A percentile compares a stretch with the other conserved stretches of the same genome.
phyloP scores from a whole-genome alignment of 1,284 basidiomycete species.

The Wallemia ichthyophaga region DNA sequence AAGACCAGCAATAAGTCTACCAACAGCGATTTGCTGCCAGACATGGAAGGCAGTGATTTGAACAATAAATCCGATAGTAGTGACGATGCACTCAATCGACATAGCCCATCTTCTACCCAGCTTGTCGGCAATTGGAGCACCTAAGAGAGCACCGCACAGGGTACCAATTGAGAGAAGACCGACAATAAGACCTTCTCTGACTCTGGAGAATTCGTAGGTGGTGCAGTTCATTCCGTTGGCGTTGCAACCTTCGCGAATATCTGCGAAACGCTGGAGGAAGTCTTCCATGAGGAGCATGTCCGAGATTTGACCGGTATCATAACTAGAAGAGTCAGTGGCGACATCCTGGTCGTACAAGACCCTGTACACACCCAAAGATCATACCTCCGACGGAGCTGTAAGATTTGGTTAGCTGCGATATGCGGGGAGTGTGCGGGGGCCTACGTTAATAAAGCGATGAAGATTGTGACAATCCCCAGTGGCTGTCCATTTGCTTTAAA shows the following conservation, averaged over 20 bases:
- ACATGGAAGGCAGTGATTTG: constrained; percentile 21
- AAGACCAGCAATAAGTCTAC: constrained; percentile 15
- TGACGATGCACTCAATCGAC: constrained; percentile 31
- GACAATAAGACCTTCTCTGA: constrained; percentile 32
- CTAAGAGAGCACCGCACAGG: constrained; percentile 26
- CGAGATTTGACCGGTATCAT: constrained; percentile 46
- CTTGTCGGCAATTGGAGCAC: constrained; percentile 29
- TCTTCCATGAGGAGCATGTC: constrained; percentile 45
- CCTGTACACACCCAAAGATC: constrained; percentile 26
- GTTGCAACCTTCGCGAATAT: too few species aligned
- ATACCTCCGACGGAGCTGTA: constrained; percentile 36
- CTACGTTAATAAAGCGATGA: background rate
- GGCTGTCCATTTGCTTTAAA: background rate
- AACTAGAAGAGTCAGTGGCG: constrained; percentile 10
- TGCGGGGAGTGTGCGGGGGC: background rate
- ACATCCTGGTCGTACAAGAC: constrained; percentile 2
- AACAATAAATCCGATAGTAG: constrained; percentile 37
- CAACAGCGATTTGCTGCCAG: constrained; percentile 1
- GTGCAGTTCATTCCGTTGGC: constrained; percentile 8
- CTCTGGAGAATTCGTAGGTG: constrained; percentile 20
- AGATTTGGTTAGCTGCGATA: background rate
- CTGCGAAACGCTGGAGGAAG: too few species aligned
- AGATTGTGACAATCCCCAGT: background rate
- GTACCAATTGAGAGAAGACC: constrained; percentile 35
- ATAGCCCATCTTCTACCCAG: constrained; percentile 41